A percentile compares a stretch with the other conserved stretches of the same genome.
Evolutionary conservation across 108 stramenopile genomes (phyloP).

Genomic region (Phaeodactylum tricornutum): DNA sequence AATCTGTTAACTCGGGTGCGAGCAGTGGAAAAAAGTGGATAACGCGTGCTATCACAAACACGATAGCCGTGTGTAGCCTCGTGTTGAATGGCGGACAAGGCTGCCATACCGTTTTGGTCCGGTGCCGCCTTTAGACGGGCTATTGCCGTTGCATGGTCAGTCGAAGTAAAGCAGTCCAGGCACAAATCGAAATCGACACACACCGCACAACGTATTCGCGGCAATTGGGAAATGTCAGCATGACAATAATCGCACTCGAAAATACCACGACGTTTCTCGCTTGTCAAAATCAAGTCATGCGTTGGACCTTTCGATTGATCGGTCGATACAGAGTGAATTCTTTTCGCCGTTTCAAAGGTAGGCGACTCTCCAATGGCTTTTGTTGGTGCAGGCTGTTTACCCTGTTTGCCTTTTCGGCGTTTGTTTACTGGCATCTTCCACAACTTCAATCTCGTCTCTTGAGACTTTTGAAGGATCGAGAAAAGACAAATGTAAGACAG

Average conservation of each 20-base stretch:
- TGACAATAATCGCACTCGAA: conserved; percentile 90
- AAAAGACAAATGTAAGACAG: too few species aligned
- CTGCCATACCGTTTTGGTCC: conserved; percentile 29
- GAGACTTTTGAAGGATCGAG: too few species aligned
- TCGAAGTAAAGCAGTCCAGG: conserved; percentile 73
- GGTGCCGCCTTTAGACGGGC: conserved; percentile 16
- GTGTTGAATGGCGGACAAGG: conserved; percentile 41
- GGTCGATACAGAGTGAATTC: too few species aligned
- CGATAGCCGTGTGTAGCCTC: conserved; percentile 55
- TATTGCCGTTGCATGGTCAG: conserved; percentile 20
- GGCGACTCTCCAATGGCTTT: too few species aligned
- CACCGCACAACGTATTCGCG: conserved; percentile 74
- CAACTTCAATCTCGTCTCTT: too few species aligned
- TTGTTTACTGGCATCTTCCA: too few species aligned
- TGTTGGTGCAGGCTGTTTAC: too few species aligned
- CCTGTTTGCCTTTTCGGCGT: too few species aligned
- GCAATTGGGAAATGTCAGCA: conserved; percentile 65
- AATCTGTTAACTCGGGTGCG: conserved; percentile 9
- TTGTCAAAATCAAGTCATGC: conserved; percentile 50
- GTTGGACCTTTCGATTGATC: too few species aligned
- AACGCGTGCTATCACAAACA: conserved; percentile 74
- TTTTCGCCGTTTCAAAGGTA: too few species aligned
- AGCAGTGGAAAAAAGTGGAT: conserved; percentile 52
- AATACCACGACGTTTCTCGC: conserved; percentile 55
- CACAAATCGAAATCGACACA: conserved; percentile 85